Conservation (phyloP, 495 filamentous ascomycete species). For the Oidiodendron maius region DNA sequence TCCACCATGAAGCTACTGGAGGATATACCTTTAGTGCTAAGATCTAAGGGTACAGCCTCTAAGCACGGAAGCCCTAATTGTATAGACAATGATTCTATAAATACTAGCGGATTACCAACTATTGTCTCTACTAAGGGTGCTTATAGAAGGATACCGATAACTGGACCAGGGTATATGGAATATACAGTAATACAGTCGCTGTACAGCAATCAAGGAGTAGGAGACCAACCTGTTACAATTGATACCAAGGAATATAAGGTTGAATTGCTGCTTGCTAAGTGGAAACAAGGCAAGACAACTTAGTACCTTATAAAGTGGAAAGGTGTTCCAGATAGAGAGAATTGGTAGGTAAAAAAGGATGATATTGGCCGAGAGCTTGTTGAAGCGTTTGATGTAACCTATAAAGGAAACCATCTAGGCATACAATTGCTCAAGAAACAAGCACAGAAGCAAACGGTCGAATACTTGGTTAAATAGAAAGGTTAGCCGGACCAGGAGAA, state of each 20-base stretch:
- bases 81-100: neutral
- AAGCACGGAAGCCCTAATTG: neutral
- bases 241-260: conserved; percentile 13
- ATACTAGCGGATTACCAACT: neutral
- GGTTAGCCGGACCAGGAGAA: conserved; percentile 16
- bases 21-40: neutral
- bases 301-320: conserved; percentile 18
- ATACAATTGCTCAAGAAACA: too few relatives aligned
- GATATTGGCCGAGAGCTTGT: conserved; percentile 17
- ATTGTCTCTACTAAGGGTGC: conserved; percentile 1
- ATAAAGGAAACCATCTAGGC: too few relatives aligned
- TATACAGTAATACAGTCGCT: conserved; percentile 9
- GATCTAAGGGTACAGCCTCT: neutral
- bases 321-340: conserved; percentile 16
- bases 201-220: conserved; percentile 9
- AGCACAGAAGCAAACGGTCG: too few relatives aligned
- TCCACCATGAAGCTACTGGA: neutral
- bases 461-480: conserved; percentile 15
- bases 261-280: conserved; percentile 20
- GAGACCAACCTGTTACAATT: conserved; percentile 7
- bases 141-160: conserved; percentile 2
- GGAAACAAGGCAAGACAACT: conserved; percentile 16
- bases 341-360: conserved; percentile 14
- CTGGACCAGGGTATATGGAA: conserved; percentile 7
- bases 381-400: too few relatives aligned